phyloP scores from a whole-genome alignment of 768 basidiomycete genomes.

The Amanita jacksonii region DNA sequence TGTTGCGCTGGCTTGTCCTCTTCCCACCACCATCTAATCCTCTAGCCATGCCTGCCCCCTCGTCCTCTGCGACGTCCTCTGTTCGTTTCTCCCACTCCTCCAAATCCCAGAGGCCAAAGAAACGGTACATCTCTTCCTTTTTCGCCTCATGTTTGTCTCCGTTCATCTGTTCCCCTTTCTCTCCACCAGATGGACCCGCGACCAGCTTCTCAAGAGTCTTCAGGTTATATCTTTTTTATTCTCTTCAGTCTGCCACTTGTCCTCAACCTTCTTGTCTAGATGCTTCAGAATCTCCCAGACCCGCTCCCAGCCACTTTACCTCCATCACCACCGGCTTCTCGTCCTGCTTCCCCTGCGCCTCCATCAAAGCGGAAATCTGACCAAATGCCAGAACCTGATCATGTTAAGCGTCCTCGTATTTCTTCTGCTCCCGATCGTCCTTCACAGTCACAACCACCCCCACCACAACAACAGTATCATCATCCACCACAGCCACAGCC shows the following conservation, averaged over 20 bases:
- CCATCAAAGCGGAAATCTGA: constrained; percentile 40
- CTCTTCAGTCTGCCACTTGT: constrained; percentile 10
- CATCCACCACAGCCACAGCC: constrained; percentile 14
- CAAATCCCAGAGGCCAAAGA: constrained; percentile 17
- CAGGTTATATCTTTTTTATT: constrained; percentile 24
- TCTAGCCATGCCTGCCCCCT: constrained; percentile 12
- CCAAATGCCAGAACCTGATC: constrained; percentile 27
- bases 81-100: constrained; percentile 14
- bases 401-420: constrained; percentile 38
- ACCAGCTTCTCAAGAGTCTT: constrained; percentile 39
- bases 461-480: constrained; percentile 14
- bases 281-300: constrained; percentile 20
- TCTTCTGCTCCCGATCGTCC: constrained; percentile 20
- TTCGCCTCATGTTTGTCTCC: constrained; percentile 13
- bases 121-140: constrained; percentile 23
- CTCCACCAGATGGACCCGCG: constrained; percentile 38
- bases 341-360: constrained; percentile 36
- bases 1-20: constrained; percentile 36
- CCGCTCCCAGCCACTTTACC: constrained; percentile 39
- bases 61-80: constrained; percentile 10
- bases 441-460: constrained; percentile 8
- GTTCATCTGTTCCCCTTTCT: constrained; percentile 13
- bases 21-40: constrained; percentile 33
- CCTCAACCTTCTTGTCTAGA: constrained; percentile 29
- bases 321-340: constrained; percentile 42